Base-by-base conservation (phyloP, 768 basidiomycete species). In the Tulasnella calospora region DNA sequence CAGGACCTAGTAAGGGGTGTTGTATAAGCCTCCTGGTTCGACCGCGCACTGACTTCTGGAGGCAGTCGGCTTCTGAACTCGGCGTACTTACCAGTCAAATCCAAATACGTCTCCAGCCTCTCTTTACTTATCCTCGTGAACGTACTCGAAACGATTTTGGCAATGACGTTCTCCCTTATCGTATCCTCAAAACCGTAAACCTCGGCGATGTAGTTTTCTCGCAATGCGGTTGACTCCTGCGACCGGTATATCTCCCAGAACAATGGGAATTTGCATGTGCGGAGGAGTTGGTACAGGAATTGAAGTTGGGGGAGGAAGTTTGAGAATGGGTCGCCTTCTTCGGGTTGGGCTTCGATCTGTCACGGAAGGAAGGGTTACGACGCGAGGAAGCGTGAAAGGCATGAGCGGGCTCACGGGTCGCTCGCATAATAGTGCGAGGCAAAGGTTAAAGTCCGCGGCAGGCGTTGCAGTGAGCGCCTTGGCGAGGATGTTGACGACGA, bases 391-490 rank as follows among this genome's bases (percentile, higher is more conserved):
- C 2, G 35, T 7, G 13, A 27, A 47, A 44, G 12, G 33, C 35
- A 71, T 21, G 40, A 74, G 27, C 21, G 8, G 81, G 76, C 70
- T 79, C 47, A 81, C 82, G 71, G 73, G 79, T 79, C 91, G 89
- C 81, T 95, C 94, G 79, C 95, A 93, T 51, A 96, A 87, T n/a
- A 99, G 89, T 71, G 96, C 94, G 81, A 97, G 89, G 82, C 94
- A 96, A 80, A 99, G 92, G 82, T 94, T 92, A 86, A 97, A 99
- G 83, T 99, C 97, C 78, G 96, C 94, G 69, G 92, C 88, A 44
- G 95, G 94, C 72, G 92, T 88, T 1, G 94, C 90, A 55, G 94
- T 91, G 78, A 98, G 88, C 36, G 95, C 89, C 87, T 96, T 96
- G 84, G 96, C 89, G 83, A 99, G 93, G 84, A 98, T 94, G 86